phyloP scores from a whole-genome alignment of 2,329 filamentous ascomycete species.

The Magnaporthiopsis poae region DNA sequence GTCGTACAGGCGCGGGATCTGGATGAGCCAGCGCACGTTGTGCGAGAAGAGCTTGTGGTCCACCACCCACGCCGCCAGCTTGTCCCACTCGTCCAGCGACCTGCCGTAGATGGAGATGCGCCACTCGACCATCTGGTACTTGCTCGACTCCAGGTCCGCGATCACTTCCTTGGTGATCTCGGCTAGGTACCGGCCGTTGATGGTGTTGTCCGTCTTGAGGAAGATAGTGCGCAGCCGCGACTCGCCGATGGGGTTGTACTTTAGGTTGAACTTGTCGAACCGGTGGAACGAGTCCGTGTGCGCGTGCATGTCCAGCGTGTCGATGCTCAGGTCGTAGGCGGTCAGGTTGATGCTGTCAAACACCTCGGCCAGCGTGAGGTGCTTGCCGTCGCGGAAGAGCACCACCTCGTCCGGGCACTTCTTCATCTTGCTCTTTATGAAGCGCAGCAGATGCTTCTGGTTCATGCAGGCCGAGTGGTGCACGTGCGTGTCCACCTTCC shows the following conservation, averaged over 20 bases:
- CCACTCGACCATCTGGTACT: slow-evolving; percentile 99
- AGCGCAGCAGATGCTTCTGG: slow-evolving; percentile 92
- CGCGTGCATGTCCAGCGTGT: slow-evolving; percentile 97
- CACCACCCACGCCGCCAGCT: slow-evolving; percentile 90
- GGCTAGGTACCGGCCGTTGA: slow-evolving; percentile 86
- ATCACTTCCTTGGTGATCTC: slow-evolving; percentile 99
- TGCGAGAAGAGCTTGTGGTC: slow-evolving; percentile 97
- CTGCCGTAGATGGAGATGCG: slow-evolving; percentile 95
- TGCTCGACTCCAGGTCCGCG: slow-evolving; percentile 91
- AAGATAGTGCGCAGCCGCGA: slow-evolving; percentile 96
- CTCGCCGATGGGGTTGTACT: slow-evolving; percentile 95
- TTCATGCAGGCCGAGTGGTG: slow-evolving; percentile 99
- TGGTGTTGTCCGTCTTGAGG: slow-evolving; percentile 82
- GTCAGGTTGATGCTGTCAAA: slow-evolving; percentile 97
- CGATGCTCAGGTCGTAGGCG: slow-evolving; percentile 93
- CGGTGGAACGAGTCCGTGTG: slow-evolving; percentile 97
- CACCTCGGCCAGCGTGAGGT: slow-evolving; percentile 82
- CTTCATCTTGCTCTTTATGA: slow-evolving; percentile 99
- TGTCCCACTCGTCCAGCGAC: slow-evolving; percentile 91
- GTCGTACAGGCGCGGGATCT: slow-evolving; percentile 87
- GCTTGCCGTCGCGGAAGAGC: slow-evolving; percentile 80
- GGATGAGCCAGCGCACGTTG: slow-evolving; percentile 94
- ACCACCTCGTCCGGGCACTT: slow-evolving; percentile 92
- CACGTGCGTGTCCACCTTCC: slow-evolving; percentile 97
- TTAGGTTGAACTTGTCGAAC: slow-evolving; percentile 98